phyloP scores from a whole-genome alignment of 176 grass and related monocot species.

The Luzula sylvatica region DNA sequence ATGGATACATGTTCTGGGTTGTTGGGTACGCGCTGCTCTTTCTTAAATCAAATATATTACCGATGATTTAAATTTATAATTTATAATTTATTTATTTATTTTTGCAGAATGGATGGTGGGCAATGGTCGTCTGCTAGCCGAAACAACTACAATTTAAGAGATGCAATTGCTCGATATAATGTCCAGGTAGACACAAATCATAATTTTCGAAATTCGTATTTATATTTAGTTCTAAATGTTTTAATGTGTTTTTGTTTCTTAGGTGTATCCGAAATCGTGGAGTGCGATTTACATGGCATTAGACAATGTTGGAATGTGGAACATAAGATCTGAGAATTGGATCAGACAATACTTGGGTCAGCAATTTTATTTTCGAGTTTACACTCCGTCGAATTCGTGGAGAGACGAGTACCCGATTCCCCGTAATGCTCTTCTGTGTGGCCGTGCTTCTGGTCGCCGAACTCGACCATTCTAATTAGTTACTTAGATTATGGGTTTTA shows the following conservation, averaged over 20 bases:
- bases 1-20: conserved; percentile 85
- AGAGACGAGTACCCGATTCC: conserved; percentile 76
- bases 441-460: conserved; percentile 49
- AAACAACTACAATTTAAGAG: conserved; percentile 64
- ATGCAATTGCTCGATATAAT: conserved; percentile 64
- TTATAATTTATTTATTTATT: neutral
- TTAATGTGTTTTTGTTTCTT: conserved; percentile 18
- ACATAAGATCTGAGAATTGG: conserved; percentile 74
- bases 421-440: conserved; percentile 84
- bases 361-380: conserved; percentile 85
- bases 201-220: neutral
- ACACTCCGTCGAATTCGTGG: conserved; percentile 68
- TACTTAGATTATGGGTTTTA: neutral
- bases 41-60: neutral
- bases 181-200: conserved; percentile 51
- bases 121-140: conserved; percentile 66
- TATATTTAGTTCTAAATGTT: neutral
- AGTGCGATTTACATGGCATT: conserved; percentile 79
- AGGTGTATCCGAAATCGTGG: conserved; percentile 88
- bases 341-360: conserved; percentile 76
- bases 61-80: neutral
- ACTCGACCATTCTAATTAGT: conserved; percentile 49
- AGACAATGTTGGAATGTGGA: conserved; percentile 95
- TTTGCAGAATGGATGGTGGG: conserved; percentile 74
- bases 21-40: conserved; percentile 45